Percentiles rank a stretch among this genome's conserved stretches.
Conservation (phyloP, 306 rosid species). For the Lithocarpus polystachyus region DNA sequence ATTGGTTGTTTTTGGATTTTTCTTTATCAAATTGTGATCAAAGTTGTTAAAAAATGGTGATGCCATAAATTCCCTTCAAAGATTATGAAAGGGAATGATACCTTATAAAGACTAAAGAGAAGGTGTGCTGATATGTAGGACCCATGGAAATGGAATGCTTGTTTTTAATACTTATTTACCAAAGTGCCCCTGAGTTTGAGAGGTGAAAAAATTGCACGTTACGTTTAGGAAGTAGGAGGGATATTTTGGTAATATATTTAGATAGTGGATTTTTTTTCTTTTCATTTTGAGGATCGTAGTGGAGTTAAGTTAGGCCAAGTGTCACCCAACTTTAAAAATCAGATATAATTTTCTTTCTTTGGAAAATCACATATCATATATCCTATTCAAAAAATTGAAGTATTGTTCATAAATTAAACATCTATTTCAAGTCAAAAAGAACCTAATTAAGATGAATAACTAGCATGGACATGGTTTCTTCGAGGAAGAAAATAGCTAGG, state of each 20-base stretch:
- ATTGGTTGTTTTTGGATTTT: background rate
- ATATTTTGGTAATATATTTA: background rate
- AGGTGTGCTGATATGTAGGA: background rate
- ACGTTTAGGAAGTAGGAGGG: background rate
- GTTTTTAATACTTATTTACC: background rate
- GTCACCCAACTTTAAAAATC: background rate
- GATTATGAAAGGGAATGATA: background rate
- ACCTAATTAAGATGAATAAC: background rate
- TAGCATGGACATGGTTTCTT: background rate
- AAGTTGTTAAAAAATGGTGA: slow-evolving; percentile 4
- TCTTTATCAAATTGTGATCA: background rate
- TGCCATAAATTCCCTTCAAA: slow-evolving; percentile 4
- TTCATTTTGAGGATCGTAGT: no score
- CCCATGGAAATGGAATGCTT: slow-evolving; percentile 1
- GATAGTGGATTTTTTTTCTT: background rate
- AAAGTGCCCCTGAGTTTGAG: background rate
- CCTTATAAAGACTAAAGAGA: background rate
- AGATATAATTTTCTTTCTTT: background rate
- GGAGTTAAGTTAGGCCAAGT: background rate
- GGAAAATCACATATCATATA: background rate
- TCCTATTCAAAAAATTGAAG: background rate
- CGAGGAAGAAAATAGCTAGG: background rate
- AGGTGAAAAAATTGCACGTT: background rate
- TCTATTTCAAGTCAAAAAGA: slow-evolving; percentile 14
- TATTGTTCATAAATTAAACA: background rate